Percentiles rank a stretch among this genome's conserved stretches.
Conservation (phyloP, 768 basidiomycete species). For the Collybiopsis confluens region DNA sequence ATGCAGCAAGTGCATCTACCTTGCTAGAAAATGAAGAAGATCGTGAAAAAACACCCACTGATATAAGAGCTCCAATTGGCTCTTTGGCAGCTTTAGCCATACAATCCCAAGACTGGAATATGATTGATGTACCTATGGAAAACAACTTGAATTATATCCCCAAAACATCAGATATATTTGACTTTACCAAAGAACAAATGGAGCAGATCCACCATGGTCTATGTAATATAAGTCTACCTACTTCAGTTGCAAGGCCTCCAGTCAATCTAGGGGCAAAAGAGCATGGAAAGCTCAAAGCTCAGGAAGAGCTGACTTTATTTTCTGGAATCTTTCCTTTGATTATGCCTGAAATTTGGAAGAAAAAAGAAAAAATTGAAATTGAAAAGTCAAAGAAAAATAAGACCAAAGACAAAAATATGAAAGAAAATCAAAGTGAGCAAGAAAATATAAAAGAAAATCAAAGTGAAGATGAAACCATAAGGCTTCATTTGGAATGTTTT, state of each 20-base stretch:
- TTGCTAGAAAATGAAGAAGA: background rate
- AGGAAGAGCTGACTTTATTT: constrained; percentile 12
- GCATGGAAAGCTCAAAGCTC: constrained; percentile 19
- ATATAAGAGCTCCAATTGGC: background rate
- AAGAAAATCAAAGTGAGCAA: no score
- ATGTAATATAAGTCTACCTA: constrained; percentile 9
- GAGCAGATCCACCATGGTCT: background rate
- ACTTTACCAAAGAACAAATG: background rate
- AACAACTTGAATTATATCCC: background rate
- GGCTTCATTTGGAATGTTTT: constrained; percentile 8
- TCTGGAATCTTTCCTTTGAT: constrained; percentile 12
- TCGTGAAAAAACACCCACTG: background rate
- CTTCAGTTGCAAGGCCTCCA: constrained; percentile 13
- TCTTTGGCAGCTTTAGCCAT: background rate
- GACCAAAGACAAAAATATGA: no score
- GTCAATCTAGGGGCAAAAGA: constrained; percentile 14
- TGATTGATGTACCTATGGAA: background rate
- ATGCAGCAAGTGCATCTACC: background rate
- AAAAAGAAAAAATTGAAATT: constrained; percentile 4
- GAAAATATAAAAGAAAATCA: no score
- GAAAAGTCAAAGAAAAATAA: constrained; percentile 8
- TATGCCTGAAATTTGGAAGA: constrained; percentile 9
- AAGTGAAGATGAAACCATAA: no score
- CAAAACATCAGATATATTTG: background rate
- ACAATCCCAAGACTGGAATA: background rate